Conservation (phyloP, 1,139 yeast species). For the Sugiyamaella xylanicola region DNA sequence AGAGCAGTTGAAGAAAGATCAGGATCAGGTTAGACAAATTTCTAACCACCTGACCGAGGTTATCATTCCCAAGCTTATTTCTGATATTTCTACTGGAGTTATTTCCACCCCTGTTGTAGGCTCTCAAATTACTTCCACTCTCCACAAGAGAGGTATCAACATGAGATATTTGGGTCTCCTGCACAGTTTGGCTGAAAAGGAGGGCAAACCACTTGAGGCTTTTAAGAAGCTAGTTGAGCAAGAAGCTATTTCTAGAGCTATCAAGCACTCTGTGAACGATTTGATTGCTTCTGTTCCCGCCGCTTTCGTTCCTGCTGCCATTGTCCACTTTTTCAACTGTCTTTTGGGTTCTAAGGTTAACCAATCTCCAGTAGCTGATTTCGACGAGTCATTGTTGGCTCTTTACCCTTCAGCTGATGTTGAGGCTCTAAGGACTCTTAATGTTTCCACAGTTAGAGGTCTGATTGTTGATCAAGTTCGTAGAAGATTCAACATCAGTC, state of each 20-base stretch:
- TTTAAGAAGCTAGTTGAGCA: slow-evolving; percentile 55
- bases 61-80: slow-evolving; percentile 66
- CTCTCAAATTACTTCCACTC: slow-evolving; percentile 60
- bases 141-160: slow-evolving; percentile 86
- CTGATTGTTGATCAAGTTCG: slow-evolving; percentile 56
- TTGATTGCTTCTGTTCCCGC: slow-evolving; percentile 54
- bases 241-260: slow-evolving; percentile 78
- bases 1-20: slow-evolving; percentile 51
- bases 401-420: slow-evolving; percentile 49
- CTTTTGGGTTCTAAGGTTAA: slow-evolving; percentile 52
- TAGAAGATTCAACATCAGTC: slow-evolving; percentile 56
- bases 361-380: slow-evolving; percentile 47
- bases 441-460: slow-evolving; percentile 49
- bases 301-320: slow-evolving; percentile 57
- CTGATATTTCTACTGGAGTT: slow-evolving; percentile 52
- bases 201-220: slow-evolving; percentile 35
- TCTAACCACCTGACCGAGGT: slow-evolving; percentile 62
- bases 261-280: slow-evolving; percentile 70
- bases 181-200: slow-evolving; percentile 25
- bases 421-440: slow-evolving; percentile 50
- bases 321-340: slow-evolving; percentile 74
- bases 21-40: slow-evolving; percentile 65
- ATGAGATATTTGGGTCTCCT: slow-evolving; percentile 77
- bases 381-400: slow-evolving; percentile 49
- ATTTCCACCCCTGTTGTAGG: slow-evolving; percentile 80